A percentile compares a stretch with the other conserved stretches of the same genome.
Evolutionary conservation across 441 rosid species (phyloP).

Genomic region (Euphorbia celastroides): DNA sequence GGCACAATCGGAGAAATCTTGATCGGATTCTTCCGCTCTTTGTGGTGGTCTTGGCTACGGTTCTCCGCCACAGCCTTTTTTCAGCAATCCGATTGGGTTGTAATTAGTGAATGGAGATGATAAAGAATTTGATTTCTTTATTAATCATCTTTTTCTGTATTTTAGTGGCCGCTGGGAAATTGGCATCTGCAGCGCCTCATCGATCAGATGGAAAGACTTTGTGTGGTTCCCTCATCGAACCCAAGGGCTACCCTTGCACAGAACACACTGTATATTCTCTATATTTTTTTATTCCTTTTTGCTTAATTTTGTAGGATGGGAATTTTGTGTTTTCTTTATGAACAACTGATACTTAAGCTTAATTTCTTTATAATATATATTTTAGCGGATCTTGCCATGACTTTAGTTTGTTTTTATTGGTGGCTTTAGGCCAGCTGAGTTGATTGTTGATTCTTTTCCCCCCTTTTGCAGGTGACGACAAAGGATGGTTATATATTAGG

Average conservation of each 20-base stretch:
- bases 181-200: slow-evolving; percentile 14
- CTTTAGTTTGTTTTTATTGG: neutral
- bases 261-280: slow-evolving; percentile 57
- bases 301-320: neutral
- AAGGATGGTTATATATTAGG: slow-evolving; percentile 74
- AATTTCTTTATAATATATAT: neutral
- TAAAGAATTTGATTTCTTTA: neutral
- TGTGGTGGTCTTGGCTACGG: neutral
- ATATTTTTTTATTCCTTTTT: slow-evolving; percentile 1
- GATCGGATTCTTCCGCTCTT: neutral
- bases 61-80: neutral
- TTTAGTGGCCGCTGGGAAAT: slow-evolving; percentile 6
- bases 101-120: neutral
- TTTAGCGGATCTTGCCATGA: neutral
- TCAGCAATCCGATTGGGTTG: neutral
- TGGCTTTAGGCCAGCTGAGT: too few species aligned
- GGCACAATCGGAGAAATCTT: too few species aligned
- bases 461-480: slow-evolving; percentile 56
- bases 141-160: slow-evolving; percentile 11
- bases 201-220: slow-evolving; percentile 38
- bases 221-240: slow-evolving; percentile 52
- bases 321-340: neutral
- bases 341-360: neutral
- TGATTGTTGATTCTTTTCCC: neutral
- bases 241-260: slow-evolving; percentile 69